Evolutionary conservation across 2,329 filamentous ascomycete genomes (phyloP).

Genomic region (Sclerotinia borealis): DNA sequence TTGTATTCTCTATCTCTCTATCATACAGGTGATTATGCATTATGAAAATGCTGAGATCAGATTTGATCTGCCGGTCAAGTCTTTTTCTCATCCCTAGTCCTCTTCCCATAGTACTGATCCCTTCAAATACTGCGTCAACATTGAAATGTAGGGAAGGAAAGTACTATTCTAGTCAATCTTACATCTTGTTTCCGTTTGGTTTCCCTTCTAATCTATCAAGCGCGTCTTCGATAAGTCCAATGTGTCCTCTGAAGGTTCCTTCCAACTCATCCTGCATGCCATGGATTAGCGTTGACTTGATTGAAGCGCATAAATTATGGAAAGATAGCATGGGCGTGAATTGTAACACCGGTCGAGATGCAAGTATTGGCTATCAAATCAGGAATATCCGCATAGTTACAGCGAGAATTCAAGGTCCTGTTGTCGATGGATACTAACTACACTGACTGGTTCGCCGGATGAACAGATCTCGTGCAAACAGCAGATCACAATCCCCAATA

Average conservation of each 20-base stretch:
- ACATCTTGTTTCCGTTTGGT: constrained; percentile 21
- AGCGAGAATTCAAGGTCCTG: not conserved
- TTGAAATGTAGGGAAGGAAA: not conserved
- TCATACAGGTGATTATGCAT: not conserved
- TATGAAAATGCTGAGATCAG: not conserved
- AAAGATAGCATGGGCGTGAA: not conserved
- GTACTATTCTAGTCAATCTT: not conserved
- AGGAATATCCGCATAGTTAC: not conserved
- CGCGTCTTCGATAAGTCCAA: constrained; percentile 22
- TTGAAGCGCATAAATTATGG: not conserved
- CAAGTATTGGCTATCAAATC: not conserved
- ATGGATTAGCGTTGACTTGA: constrained; percentile 3
- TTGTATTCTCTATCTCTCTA: not conserved
- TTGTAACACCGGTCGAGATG: not conserved
- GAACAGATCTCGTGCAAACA: not conserved
- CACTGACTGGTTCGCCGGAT: not conserved
- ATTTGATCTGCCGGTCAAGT: constrained; percentile 8
- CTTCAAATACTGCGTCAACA: constrained; percentile 10
- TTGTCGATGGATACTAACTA: not conserved
- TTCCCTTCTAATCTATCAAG: constrained; percentile 20
- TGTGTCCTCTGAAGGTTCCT: constrained; percentile 21
- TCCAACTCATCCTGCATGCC: constrained; percentile 19
- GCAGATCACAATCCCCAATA: not conserved
- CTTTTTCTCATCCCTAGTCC: constrained; percentile 17
- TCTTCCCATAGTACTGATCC: constrained; percentile 20